These are phyloP conservation scores for Lycium barbarum DNA, from an alignment of 257 asterid species.

Conservation along the genomic window DNA sequence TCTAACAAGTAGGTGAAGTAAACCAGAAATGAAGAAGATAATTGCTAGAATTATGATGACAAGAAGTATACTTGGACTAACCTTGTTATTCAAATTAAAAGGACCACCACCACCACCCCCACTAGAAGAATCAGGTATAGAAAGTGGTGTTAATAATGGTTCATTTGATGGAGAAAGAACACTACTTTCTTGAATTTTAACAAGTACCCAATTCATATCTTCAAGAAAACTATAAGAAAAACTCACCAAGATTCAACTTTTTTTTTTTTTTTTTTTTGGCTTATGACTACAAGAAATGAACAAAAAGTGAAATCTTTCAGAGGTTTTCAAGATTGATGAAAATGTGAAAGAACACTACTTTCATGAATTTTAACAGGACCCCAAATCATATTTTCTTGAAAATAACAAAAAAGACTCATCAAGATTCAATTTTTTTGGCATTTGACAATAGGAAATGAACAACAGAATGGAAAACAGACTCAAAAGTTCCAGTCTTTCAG, in stretches of 20 bases:
- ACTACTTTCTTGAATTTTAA: conserved; percentile 47
- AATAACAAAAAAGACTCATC: conserved; percentile 19
- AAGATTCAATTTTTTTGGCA: conserved; percentile 41
- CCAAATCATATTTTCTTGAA: conserved; percentile 42
- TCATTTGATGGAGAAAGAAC: conserved; percentile 59
- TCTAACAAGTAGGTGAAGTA: conserved; percentile 86
- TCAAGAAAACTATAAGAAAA: conserved; percentile 26
- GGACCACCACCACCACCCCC: not conserved
- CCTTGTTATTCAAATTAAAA: conserved; percentile 64
- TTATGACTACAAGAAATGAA: not conserved
- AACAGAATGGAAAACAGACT: not conserved
- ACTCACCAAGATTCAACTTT: conserved; percentile 34
- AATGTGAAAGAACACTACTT: conserved; percentile 50
- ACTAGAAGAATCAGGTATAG: not conserved
- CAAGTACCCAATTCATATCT: conserved; percentile 43
- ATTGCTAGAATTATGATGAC: conserved; percentile 77
- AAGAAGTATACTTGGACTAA: conserved; percentile 77
- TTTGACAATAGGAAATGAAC: not conserved
- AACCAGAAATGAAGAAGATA: conserved; percentile 82
- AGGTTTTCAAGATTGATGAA: conserved; percentile 44
- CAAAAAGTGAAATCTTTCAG: not conserved
- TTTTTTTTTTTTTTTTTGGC: conserved; percentile 33
- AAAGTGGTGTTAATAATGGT: conserved; percentile 54
- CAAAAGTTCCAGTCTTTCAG: conserved; percentile 18
- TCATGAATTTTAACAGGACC: conserved; percentile 47